A percentile compares a stretch with the other conserved stretches of the same genome.
phyloP scores from a whole-genome alignment of 768 basidiomycete species.

The Phlegmacium glaucopus region DNA sequence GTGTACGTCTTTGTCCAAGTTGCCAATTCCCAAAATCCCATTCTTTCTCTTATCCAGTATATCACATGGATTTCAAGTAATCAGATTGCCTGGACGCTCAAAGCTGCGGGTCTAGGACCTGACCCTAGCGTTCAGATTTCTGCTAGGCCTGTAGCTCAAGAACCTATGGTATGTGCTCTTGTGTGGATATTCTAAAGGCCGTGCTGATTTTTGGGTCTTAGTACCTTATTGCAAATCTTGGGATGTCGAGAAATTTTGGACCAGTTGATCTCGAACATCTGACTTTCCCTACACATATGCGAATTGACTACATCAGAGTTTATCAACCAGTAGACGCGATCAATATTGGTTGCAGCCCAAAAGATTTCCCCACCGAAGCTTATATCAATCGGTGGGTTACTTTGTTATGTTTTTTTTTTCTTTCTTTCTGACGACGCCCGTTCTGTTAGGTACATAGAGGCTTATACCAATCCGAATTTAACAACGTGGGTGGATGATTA shows the following conservation, averaged over 20 bases:
- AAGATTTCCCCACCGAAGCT: conserved; percentile 59
- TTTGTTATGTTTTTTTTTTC: not conserved
- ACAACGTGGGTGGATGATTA: conserved; percentile 52
- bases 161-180: conserved; percentile 69
- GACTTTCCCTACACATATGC: conserved; percentile 59
- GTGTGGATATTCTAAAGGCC: not conserved
- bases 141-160: conserved; percentile 67
- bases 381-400: conserved; percentile 62
- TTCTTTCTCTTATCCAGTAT: conserved; percentile 48
- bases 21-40: not conserved
- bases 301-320: conserved; percentile 55
- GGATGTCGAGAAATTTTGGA: conserved; percentile 79
- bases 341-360: conserved; percentile 74
- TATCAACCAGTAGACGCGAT: conserved; percentile 63
- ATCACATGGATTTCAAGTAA: conserved; percentile 81
- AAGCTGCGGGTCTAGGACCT: conserved; percentile 61
- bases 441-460: conserved; percentile 47
- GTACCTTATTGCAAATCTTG: conserved; percentile 83
- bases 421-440: conserved; percentile 1
- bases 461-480: conserved; percentile 68
- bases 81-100: conserved; percentile 71
- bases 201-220: conserved; percentile 22
- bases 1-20: conserved; percentile 34
- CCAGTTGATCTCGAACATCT: conserved; percentile 65
- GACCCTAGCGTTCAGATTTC: conserved; percentile 60